Conservation (phyloP, 306 rosid genomes). For the Quercus berberidifolia region DNA sequence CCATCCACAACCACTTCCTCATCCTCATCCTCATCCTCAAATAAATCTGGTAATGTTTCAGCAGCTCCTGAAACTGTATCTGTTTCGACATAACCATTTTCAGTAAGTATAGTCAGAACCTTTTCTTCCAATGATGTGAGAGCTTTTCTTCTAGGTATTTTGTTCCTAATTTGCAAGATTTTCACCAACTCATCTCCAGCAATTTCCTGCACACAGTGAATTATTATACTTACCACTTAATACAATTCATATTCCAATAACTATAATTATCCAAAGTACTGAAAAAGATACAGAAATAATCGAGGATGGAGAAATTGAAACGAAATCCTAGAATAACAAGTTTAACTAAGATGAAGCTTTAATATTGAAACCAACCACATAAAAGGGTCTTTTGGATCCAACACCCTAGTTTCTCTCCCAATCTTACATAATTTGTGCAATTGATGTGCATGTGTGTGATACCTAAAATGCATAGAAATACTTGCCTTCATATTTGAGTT, state of each 20-base stretch:
- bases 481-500: too few relatives aligned
- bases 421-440: background rate
- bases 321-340: background rate
- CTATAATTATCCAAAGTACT: slow-evolving; percentile 1
- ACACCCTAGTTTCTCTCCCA: background rate
- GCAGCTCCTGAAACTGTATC: slow-evolving; percentile 40
- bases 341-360: background rate
- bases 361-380: background rate
- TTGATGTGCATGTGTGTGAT: background rate
- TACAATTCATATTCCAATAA: slow-evolving; percentile 17
- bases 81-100: slow-evolving; percentile 64
- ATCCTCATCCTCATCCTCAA: slow-evolving; percentile 92
- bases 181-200: slow-evolving; percentile 69
- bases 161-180: slow-evolving; percentile 70
- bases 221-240: background rate
- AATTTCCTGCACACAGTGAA: slow-evolving; percentile 61
- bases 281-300: background rate
- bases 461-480: background rate
- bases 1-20: slow-evolving; percentile 96
- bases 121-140: slow-evolving; percentile 74
- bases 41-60: slow-evolving; percentile 59
- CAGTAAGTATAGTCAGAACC: slow-evolving; percentile 77
- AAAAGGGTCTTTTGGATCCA: background rate
- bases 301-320: background rate
- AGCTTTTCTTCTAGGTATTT: slow-evolving; percentile 93